Base-by-base conservation (phyloP, 192 early-diverging fungal genomes). In the Umbelopsis sp. region DNA sequence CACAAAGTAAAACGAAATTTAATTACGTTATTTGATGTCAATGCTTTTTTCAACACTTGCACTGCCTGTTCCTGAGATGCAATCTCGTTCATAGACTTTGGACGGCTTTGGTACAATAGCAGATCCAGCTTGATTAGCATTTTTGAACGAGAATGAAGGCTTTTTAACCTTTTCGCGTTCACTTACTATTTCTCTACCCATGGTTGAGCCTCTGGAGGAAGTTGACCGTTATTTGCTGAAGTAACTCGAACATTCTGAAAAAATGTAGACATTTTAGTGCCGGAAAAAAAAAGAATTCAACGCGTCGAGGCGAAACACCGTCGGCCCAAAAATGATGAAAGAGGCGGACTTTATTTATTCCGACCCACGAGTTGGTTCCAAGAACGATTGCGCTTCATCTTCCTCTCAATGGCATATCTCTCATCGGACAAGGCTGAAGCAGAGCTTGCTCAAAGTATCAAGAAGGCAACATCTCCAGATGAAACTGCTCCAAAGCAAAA, bases 401-500 rank as follows among this genome's bases (percentile, higher is more conserved):
- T 69, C 34, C 52, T 69, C 49, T 54, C 32, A 31, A 78, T 78
- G 77, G 70, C 77, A 24, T 78, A 78, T 68, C 69, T 78, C 29
- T 78, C 77, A 68, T 68, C 77, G 45, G 87, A 85, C 69, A 94
- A 91, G 84, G 92, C 90, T 54, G 96, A 98, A 73, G 81, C 91
- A 50, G 93, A 97, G 51, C 87, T 98, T 31, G 85, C 91, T 56
- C 85, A 84, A n/a, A 88, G 91, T 74, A 95, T 97, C 68, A 92
- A 92, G 72, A 99, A 99, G 81, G 97, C 96, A 17, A 91, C 93
- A 11, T 90, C 88, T 54, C 70, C 82, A 38, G 96, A 97, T 38
- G 97, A 99, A 76, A 89, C 91, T 24, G 92, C 97, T 2, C 97
- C 97, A 68, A 99, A 99, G 79, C 96, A 96, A 80, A 99, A 98